Evolutionary conservation across 176 grass and related monocot species (phyloP).

Genomic region (Oryza longistaminata): DNA sequence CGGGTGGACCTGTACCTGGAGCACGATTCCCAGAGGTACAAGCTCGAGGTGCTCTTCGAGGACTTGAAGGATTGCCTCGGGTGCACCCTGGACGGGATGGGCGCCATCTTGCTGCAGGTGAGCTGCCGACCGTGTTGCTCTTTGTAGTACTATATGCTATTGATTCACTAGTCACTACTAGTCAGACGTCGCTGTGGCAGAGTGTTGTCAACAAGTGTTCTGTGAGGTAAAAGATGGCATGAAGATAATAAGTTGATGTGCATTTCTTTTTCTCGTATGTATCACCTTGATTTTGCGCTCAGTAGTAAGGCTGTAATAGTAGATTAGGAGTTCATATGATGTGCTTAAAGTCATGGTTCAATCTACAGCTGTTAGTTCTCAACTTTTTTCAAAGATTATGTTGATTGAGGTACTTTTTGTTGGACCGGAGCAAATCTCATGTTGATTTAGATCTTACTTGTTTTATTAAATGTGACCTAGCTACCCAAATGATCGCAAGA

Average conservation of each 20-base stretch:
- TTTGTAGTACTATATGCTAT: background rate
- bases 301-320: background rate
- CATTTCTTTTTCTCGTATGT: background rate
- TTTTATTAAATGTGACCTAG: conserved; percentile 2
- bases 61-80: conserved; percentile 64
- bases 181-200: background rate
- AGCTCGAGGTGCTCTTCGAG: conserved; percentile 71
- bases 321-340: background rate
- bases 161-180: background rate
- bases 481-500: background rate
- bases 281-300: background rate
- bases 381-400: too few species aligned
- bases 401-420: too few species aligned
- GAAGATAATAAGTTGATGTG: background rate
- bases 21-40: conserved; percentile 54
- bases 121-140: conserved; percentile 15
- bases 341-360: background rate
- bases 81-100: conserved; percentile 44
- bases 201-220: background rate
- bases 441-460: background rate
- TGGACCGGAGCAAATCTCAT: too few species aligned
- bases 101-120: conserved; percentile 79
- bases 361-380: background rate
- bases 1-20: conserved; percentile 72
- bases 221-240: background rate